Base-by-base conservation (phyloP, 2,329 filamentous ascomycete species). In the Aspergillus caelatus region DNA sequence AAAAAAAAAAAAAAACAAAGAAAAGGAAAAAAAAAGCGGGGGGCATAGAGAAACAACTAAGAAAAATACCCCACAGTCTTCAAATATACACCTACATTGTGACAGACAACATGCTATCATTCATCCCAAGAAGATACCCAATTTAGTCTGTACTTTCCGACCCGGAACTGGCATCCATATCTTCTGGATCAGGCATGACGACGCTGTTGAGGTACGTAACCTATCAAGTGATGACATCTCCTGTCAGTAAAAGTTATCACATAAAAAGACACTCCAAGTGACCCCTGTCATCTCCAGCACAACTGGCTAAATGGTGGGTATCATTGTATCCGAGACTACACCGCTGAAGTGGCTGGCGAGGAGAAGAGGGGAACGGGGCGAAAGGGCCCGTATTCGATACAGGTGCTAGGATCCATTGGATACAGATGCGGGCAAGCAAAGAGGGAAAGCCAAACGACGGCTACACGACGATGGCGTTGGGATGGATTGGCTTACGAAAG, bases 401-500 rank as follows among this genome's bases (percentile, higher is more conserved):
- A 60, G 62, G 65, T 45, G 61, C 67, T 65, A 66, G 48, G 65
- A 62, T 67, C 63, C 64, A 75, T 72, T 71, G 62, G 68, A 69
- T 65, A 66, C 66, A 68, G 65, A 63, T 53, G 60, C 63, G 65
- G 71, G 64, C 63, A 65, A 66, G 65, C 63, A 65, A 66, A 65
- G 63, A 63, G 61, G 59, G 65, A 57, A 61, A 64, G 58, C 59
- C 63, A 71, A 66, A 66, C 65, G 67, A 73, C 62, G 68, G 67
- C 65, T 63, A 61, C 62, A 68, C 58, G 64, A 58, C 61, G 66
- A 57, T 62, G 67, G 60, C 48, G 60, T 36, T 61, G 56, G 64
- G 59, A 61, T 65, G 63, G 86, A 90, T 89, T 81, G 64, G 86
- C 91, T 90, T 81, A 96, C 93, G 81, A 94, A 96, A 48, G 89